Conservation (phyloP, 352 stramenopile genomes). For the Thraustochytrium sp. region DNA sequence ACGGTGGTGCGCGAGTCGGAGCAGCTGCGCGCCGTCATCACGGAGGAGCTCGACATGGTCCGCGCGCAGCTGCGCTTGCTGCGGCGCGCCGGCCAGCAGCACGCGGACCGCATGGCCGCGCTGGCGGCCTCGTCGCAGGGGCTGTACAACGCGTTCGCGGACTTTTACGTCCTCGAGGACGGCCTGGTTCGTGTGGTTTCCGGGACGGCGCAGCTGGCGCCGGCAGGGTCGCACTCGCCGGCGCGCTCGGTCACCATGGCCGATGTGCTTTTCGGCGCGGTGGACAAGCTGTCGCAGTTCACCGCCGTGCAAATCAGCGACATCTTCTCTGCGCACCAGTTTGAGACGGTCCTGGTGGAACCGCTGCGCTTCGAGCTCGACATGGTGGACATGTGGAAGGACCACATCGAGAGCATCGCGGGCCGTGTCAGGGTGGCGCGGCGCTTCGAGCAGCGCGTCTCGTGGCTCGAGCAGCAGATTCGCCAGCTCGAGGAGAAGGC, state of each 20-base stretch:
- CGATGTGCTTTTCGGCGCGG: neutral
- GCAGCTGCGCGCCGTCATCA: neutral
- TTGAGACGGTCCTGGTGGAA: neutral
- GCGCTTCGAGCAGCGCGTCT: neutral
- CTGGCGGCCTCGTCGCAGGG: neutral
- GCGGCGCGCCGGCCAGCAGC: neutral
- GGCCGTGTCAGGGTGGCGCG: neutral
- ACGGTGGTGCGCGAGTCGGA: neutral
- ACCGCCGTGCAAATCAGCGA: neutral
- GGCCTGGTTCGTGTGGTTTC: neutral
- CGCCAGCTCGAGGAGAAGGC: neutral
- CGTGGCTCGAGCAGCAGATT: neutral
- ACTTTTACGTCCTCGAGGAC: slow-evolving; percentile 32
- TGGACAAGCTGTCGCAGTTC: slow-evolving; percentile 28
- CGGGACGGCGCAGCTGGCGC: neutral
- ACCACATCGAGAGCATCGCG: neutral
- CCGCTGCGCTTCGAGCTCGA: neutral
- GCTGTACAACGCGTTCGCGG: slow-evolving; percentile 23
- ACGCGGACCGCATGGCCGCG: neutral
- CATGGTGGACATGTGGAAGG: slow-evolving; percentile 39
- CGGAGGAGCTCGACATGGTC: neutral
- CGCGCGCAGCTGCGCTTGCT: neutral
- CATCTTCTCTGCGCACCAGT: neutral
- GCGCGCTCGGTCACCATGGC: neutral
- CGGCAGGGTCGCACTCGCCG: neutral